phyloP scores from a whole-genome alignment of 1,284 basidiomycete species.

The Mycosarcoma mackinlayi region DNA sequence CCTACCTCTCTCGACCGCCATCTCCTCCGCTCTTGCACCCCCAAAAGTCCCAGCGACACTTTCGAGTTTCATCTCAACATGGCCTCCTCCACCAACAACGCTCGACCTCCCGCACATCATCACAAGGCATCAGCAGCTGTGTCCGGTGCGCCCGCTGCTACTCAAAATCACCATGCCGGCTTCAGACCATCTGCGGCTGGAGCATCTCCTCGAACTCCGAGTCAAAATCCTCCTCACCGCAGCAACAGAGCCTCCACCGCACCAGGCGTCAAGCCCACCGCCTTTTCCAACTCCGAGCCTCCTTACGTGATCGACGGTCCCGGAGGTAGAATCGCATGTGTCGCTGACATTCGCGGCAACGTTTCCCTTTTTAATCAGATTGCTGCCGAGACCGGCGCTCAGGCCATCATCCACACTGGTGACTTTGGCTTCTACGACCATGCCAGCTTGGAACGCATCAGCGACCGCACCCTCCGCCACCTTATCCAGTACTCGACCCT shows the following conservation, averaged over 20 bases:
- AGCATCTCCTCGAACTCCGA: slow-evolving; percentile 23
- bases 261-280: slow-evolving; percentile 11
- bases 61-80: slow-evolving; percentile 12
- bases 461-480: slow-evolving; percentile 90
- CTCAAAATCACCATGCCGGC: slow-evolving; percentile 17
- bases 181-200: slow-evolving; percentile 29
- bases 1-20: slow-evolving; percentile 2
- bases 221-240: slow-evolving; percentile 35
- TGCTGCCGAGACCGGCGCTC: slow-evolving; percentile 87
- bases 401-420: slow-evolving; percentile 89
- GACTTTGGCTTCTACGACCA: slow-evolving; percentile 98
- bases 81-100: slow-evolving; percentile 29
- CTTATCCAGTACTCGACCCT: slow-evolving; percentile 98
- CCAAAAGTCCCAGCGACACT: slow-evolving; percentile 11
- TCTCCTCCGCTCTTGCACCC: not conserved
- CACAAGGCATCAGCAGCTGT: slow-evolving; percentile 26
- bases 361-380: slow-evolving; percentile 89
- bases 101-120: slow-evolving; percentile 30
- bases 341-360: slow-evolving; percentile 85
- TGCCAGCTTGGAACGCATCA: slow-evolving; percentile 85
- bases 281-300: slow-evolving; percentile 27
- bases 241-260: slow-evolving; percentile 33
- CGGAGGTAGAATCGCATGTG: slow-evolving; percentile 85
- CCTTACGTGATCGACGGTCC: slow-evolving; percentile 63
- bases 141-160: slow-evolving; percentile 13